Evolutionary conservation across 2,329 filamentous ascomycete species (phyloP), one percentile per base, ranked within the genome.

Genomic region (Rhytidhysteron rufulum): DNA sequence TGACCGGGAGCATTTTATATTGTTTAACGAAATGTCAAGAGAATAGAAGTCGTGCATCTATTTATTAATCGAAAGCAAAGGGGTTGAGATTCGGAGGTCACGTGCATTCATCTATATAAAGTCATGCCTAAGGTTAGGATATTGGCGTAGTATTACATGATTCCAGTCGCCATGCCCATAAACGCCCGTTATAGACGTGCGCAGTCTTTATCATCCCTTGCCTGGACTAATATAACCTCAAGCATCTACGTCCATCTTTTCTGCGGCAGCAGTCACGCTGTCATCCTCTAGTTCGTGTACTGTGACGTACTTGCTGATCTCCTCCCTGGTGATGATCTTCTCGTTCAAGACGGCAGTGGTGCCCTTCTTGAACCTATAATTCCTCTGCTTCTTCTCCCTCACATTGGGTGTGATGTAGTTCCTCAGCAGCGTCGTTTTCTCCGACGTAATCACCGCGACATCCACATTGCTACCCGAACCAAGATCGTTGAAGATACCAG

Each of bases 401-500:
- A 89, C 82, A 70, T 98, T 98, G 43, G 93, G 93, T 66, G 79
- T 91, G 67, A 94, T 85, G 74, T 86, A 93, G 72, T 95, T 95
- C 61, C 93, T 80, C 78, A 94, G 78, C 63, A 98, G 71, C 20
- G 87, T 93, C 20, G 93, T 95, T 82, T 95, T 96, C 57, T 96
- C 90, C 58, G 84, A 79, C 46, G 91, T 95, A 64, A 98, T 98
- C 58, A 98, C 80, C 50, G 89, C 91, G 24, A 98, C 86, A 62
- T 98, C 94, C 42, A 98, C 93, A 65, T 98, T 98, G 65, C 88
- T 95, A 57, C 93, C 93, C 3, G 89, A 96, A 11, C 93, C 93
- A 65, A 98, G 66, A 70, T 98, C 93, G 76, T 98, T 98, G 76
- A 93, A 98, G 71, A 98, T 95, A 83, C 93, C 93, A 9, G 94